A percentile compares a stretch with the other conserved stretches of the same genome.
phyloP scores from a whole-genome alignment of 768 basidiomycete genomes.

The Tremella yokohamensis region DNA sequence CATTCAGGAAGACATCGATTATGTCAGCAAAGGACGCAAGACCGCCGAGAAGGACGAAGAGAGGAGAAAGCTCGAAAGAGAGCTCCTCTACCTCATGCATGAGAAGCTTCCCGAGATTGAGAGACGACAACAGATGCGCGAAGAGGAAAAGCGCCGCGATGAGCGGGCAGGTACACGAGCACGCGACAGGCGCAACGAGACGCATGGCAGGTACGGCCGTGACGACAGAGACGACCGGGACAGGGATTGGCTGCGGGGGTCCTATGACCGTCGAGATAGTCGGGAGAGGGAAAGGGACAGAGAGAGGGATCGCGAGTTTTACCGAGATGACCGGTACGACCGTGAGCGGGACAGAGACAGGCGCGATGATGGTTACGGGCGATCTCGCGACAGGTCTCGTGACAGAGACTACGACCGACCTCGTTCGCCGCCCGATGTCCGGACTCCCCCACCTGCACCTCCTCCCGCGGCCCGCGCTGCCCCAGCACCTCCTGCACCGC shows the following conservation, averaged over 20 bases:
- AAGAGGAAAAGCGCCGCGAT: slow-evolving; percentile 71
- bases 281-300: slow-evolving; percentile 54
- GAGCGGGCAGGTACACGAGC: slow-evolving; percentile 73
- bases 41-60: slow-evolving; percentile 77
- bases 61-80: slow-evolving; percentile 76
- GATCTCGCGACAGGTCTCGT: slow-evolving; percentile 53
- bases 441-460: slow-evolving; percentile 50
- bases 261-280: slow-evolving; percentile 51
- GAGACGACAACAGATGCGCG: slow-evolving; percentile 71
- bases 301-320: slow-evolving; percentile 52
- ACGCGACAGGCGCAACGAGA: slow-evolving; percentile 76
- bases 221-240: slow-evolving; percentile 30
- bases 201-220: slow-evolving; percentile 55
- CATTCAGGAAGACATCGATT: slow-evolving; percentile 87
- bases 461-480: slow-evolving; percentile 54
- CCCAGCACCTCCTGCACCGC: slow-evolving; percentile 46
- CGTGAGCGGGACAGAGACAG: slow-evolving; percentile 49
- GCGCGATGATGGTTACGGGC: slow-evolving; percentile 30
- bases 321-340: slow-evolving; percentile 54
- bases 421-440: slow-evolving; percentile 27
- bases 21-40: slow-evolving; percentile 71
- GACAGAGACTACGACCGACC: slow-evolving; percentile 29
- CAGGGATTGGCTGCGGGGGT: slow-evolving; percentile 30
- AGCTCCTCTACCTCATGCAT: slow-evolving; percentile 78
- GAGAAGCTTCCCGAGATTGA: slow-evolving; percentile 89